phyloP scores from a whole-genome alignment of 108 stramenopile species.

The Poteriospumella lacustris region DNA sequence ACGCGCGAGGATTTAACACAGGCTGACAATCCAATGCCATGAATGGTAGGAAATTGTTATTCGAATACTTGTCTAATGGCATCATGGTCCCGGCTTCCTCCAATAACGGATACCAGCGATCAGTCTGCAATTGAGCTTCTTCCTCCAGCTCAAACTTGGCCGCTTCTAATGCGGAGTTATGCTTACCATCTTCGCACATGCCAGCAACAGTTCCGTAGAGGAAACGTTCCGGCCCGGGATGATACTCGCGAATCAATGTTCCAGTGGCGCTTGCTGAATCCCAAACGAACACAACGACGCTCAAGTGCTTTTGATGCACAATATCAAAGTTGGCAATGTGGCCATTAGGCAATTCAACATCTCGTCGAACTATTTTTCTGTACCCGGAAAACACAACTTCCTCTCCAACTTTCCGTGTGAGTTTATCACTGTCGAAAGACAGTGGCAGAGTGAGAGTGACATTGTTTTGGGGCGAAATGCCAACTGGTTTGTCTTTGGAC shows the following conservation, averaged over 20 bases:
- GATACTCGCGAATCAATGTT: slow-evolving; percentile 2
- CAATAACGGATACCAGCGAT: not conserved
- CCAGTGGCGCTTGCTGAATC: not conserved
- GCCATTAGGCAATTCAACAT: not conserved
- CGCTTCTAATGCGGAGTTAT: not conserved
- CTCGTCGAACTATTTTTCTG: not conserved
- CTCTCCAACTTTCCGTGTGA: not conserved
- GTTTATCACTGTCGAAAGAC: too few relatives aligned
- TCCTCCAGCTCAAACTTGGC: slow-evolving; percentile 10
- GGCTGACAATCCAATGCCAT: not conserved
- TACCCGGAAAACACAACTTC: not conserved
- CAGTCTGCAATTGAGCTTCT: not conserved
- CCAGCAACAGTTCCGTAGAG: slow-evolving; percentile 2
- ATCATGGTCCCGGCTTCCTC: not conserved
- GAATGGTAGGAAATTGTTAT: not conserved
- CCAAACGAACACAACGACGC: slow-evolving; percentile 5
- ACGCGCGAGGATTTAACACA: not conserved
- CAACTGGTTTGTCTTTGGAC: too few relatives aligned
- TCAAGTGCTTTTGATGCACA: not conserved
- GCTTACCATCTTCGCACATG: not conserved
- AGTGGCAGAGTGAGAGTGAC: too few relatives aligned
- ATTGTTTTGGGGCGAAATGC: too few relatives aligned
- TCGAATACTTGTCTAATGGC: slow-evolving; percentile 11
- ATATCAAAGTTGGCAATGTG: not conserved
- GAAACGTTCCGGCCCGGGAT: not conserved